Base-by-base conservation (phyloP, 1,284 basidiomycete genomes). In the Malassezia psittaci region DNA sequence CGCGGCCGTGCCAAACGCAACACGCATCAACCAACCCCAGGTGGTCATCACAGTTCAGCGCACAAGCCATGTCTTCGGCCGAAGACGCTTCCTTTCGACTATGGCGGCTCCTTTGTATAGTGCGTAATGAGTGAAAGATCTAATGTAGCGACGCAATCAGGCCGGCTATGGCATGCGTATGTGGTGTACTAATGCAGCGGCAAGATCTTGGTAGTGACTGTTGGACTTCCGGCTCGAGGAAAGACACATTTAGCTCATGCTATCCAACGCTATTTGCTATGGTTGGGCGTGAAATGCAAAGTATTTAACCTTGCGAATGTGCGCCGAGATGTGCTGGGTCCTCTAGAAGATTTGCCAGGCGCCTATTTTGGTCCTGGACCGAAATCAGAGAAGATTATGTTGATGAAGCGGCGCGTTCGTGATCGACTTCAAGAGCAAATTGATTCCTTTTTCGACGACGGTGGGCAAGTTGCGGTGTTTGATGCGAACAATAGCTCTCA, bases 231-330 rank as follows among this genome's bases (percentile, higher is more conserved):
- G 24, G 71, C 66, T 2, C 66, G 91, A 50, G 91, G 91, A 44
- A 96, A 96, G 78, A 96, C 91, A 0, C 94, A 98, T 76, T 87
- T 98, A 54, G 91, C 90, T 1, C 83, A 93, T 51, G 85, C 93
- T 16, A 81, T 98, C 32, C 91, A 98, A 75, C 84, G 94, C 21
- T 99, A 98, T 76, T 82, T 98, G 1, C 82, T 89, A 69, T 99
- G 94, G 94, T 87, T 91, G 71, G 93, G 94, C 40, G 88, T 99
- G 61, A 94, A 93, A 76, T 93, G 89, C 0, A 83, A 86, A 56
- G 93, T 96, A 47, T 85, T 96, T 56, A 91, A 88, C 2, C 80
- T 98, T 5, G 94, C 94, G 21, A 93, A 98, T 77, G 90, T 93
- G 76, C 83, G 94, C 44, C 79, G 94, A 48, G 88, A 89, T 78